Conservation (phyloP, 495 filamentous ascomycete genomes). For the Podospora australis region DNA sequence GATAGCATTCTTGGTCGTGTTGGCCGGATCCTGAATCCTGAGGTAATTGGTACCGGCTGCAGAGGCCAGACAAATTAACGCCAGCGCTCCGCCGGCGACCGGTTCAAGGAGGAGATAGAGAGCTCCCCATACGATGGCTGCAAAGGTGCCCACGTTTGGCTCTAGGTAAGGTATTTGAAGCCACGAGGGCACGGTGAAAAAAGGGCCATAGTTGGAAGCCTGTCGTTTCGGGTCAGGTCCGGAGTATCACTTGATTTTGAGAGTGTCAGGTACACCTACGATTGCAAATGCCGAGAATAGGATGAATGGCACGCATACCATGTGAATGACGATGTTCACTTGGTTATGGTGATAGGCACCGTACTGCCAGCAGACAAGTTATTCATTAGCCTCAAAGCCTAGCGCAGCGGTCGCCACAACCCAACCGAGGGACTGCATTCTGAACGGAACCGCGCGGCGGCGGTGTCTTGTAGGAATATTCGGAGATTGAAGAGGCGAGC, state of each 20-base stretch:
- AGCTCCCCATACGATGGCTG: slow-evolving; percentile 59
- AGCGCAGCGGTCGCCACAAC: slow-evolving; percentile 1
- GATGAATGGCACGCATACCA: slow-evolving; percentile 80
- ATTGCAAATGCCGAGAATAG: slow-evolving; percentile 73
- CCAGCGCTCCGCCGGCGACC: slow-evolving; percentile 70
- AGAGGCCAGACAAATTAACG: slow-evolving; percentile 63
- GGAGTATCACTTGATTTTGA: neutral
- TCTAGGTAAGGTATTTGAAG: slow-evolving; percentile 70
- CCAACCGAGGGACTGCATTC: neutral
- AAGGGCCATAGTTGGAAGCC: slow-evolving; percentile 68
- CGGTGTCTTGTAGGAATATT: neutral
- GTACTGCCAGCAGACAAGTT: slow-evolving; percentile 55
- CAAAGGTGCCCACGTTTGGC: slow-evolving; percentile 72
- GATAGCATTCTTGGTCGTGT: slow-evolving; percentile 64
- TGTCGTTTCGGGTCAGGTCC: slow-evolving; percentile 27
- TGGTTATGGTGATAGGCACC: slow-evolving; percentile 88
- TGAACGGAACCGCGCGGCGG: neutral
- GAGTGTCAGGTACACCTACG: slow-evolving; percentile 44
- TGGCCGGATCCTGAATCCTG: slow-evolving; percentile 54
- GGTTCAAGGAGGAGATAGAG: slow-evolving; percentile 93
- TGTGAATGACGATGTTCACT: slow-evolving; percentile 86
- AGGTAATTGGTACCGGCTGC: slow-evolving; percentile 73
- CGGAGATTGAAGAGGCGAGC: slow-evolving; percentile 18
- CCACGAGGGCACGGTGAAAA: slow-evolving; percentile 64
- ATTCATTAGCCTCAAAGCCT: slow-evolving; percentile 7